Conservation (phyloP, 257 asterid species). For the Ophiorrhiza pumila region DNA sequence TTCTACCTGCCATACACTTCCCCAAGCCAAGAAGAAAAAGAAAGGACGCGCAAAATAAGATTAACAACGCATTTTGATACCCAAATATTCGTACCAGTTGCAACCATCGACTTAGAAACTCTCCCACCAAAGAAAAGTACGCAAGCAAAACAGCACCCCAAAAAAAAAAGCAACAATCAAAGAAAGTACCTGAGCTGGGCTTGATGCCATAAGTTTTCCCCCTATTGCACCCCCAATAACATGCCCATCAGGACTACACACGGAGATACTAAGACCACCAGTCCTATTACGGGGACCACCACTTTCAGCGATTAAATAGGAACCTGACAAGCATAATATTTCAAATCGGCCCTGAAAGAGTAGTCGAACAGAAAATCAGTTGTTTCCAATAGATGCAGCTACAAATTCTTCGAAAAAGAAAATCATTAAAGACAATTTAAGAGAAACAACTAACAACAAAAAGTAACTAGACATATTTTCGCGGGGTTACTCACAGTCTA, state of each 20-base stretch:
- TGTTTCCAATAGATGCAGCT: not conserved
- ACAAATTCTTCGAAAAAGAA: not conserved
- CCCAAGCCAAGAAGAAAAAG: not conserved
- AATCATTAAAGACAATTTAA: not conserved
- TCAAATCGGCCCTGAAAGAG: constrained; percentile 58
- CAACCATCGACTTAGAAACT: not conserved
- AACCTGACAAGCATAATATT: constrained; percentile 60
- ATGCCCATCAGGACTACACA: constrained; percentile 67
- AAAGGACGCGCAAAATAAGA: not conserved
- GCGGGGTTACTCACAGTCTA: not conserved
- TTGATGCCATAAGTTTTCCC: constrained; percentile 57
- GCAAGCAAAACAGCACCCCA: not conserved
- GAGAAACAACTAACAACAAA: too few relatives aligned
- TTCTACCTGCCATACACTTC: not conserved
- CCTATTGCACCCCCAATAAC: constrained; percentile 71
- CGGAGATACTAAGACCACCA: constrained; percentile 65
- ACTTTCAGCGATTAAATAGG: constrained; percentile 58
- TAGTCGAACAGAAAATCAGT: constrained; percentile 2
- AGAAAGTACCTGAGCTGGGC: constrained; percentile 46
- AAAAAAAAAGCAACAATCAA: not conserved
- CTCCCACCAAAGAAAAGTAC: not conserved
- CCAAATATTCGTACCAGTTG: not conserved
- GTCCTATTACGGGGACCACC: constrained; percentile 58
- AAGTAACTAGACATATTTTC: not conserved
- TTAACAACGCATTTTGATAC: not conserved